Evolutionary conservation across 176 grass and related monocot species (phyloP).

Genomic region (Guadua angustifolia): DNA sequence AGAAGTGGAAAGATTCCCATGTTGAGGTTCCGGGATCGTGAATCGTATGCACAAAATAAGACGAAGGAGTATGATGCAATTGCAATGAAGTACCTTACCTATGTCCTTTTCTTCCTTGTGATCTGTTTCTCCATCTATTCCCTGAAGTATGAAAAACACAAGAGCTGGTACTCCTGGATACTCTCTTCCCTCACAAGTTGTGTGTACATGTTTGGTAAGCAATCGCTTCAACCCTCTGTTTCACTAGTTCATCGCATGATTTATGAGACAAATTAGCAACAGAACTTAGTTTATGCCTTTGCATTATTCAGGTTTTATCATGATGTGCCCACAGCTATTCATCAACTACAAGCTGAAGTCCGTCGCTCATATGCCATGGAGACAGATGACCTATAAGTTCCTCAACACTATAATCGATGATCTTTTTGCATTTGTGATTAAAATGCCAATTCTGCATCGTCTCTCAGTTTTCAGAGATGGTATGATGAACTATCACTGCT

Average conservation of each 20-base stretch:
- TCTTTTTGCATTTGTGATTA: slow-evolving; percentile 98
- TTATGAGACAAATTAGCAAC: neutral
- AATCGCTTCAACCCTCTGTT: neutral
- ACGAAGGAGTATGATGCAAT: slow-evolving; percentile 98
- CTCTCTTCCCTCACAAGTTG: slow-evolving; percentile 97
- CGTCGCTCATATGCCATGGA: slow-evolving; percentile 97
- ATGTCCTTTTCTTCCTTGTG: slow-evolving; percentile 82
- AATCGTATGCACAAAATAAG: slow-evolving; percentile 96
- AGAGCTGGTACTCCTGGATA: slow-evolving; percentile 99
- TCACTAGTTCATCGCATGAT: neutral
- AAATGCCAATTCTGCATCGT: slow-evolving; percentile 97
- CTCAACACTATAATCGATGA: slow-evolving; percentile 99
- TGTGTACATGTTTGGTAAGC: slow-evolving; percentile 99
- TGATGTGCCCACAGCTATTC: slow-evolving; percentile 99
- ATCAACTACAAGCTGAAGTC: slow-evolving; percentile 99
- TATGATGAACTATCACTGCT: slow-evolving; percentile 47
- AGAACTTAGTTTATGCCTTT: slow-evolving; percentile 8
- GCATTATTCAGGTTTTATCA: slow-evolving; percentile 83
- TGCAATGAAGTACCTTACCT: slow-evolving; percentile 95
- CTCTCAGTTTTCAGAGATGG: slow-evolving; percentile 99
- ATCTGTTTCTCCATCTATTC: slow-evolving; percentile 82
- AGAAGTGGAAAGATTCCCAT: slow-evolving; percentile 88
- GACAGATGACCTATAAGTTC: slow-evolving; percentile 99
- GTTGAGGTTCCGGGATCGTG: slow-evolving; percentile 80
- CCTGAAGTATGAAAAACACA: slow-evolving; percentile 89